A percentile compares a stretch with the other conserved stretches of the same genome.
Evolutionary conservation across 495 filamentous ascomycete species (phyloP).

Genomic region (Sordaria brevicollis): DNA sequence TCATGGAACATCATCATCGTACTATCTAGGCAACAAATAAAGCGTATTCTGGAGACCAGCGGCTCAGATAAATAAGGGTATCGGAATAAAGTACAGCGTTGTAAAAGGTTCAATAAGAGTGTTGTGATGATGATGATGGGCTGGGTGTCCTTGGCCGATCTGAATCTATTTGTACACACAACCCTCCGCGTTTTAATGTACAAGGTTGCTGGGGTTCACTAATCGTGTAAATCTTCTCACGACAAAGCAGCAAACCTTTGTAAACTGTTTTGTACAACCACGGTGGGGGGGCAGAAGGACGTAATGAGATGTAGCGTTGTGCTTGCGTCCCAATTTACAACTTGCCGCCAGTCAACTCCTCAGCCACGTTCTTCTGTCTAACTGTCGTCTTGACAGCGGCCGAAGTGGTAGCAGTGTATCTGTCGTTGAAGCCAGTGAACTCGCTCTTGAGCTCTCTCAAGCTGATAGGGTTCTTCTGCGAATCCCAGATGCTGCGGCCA

Average conservation of each 20-base stretch:
- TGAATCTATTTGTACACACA: slow-evolving; percentile 22
- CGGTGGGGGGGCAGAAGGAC: background rate
- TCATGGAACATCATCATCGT: background rate
- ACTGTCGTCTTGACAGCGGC: slow-evolving; percentile 15
- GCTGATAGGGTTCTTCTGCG: slow-evolving; percentile 17
- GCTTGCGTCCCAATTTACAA: slow-evolving; percentile 14
- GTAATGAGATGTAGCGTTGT: background rate
- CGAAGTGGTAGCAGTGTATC: slow-evolving; percentile 6
- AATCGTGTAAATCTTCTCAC: background rate
- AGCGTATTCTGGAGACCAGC: background rate
- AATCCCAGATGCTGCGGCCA: slow-evolving; percentile 33
- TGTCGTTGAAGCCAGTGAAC: slow-evolving; percentile 10
- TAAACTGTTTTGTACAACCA: background rate
- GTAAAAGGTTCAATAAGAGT: background rate
- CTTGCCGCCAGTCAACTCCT: slow-evolving; percentile 41
- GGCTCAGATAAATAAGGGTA: background rate
- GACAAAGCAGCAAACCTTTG: background rate
- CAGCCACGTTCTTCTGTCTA: slow-evolving; percentile 34
- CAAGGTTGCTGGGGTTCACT: background rate
- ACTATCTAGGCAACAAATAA: background rate
- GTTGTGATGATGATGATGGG: background rate
- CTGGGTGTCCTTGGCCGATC: background rate
- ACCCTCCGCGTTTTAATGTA: background rate
- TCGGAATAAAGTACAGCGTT: background rate
- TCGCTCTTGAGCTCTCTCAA: slow-evolving; percentile 20